A percentile compares a stretch with the other conserved stretches of the same genome.
These are phyloP conservation scores for Fraxinus quadrangulata DNA, from an alignment of 257 asterid genomes.

Conservation along the genomic window DNA sequence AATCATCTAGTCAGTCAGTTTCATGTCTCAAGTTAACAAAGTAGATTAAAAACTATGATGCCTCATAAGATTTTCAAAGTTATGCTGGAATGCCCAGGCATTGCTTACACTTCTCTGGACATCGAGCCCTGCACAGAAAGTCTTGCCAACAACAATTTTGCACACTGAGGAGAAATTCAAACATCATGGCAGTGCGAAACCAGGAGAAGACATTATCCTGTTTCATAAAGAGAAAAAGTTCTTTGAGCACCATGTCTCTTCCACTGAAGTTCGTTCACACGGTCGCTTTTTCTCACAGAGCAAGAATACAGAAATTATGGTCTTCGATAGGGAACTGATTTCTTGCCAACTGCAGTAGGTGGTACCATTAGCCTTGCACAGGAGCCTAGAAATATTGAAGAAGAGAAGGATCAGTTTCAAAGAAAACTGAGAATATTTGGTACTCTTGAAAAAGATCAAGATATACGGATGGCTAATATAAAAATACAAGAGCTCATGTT, in stretches of 20 bases:
- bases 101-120: too few species aligned
- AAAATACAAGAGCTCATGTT: constrained; percentile 72
- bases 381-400: constrained; percentile 41
- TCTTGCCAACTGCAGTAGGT: constrained; percentile 35
- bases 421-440: constrained; percentile 68
- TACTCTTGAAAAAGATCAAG: constrained; percentile 73
- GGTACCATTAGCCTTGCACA: constrained; percentile 20
- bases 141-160: constrained; percentile 24
- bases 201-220: constrained; percentile 24
- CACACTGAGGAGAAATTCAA: constrained; percentile 33
- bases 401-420: constrained; percentile 55
- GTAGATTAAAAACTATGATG: too few species aligned
- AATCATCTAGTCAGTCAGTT: too few species aligned
- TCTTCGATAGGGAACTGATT: constrained; percentile 51
- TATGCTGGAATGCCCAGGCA: too few species aligned
- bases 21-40: too few species aligned
- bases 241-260: constrained; percentile 31
- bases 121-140: constrained; percentile 14
- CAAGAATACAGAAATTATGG: constrained; percentile 76
- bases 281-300: constrained; percentile 59
- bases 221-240: constrained; percentile 32
- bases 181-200: constrained; percentile 24
- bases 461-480: constrained; percentile 56
- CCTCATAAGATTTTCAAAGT: too few species aligned
- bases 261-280: constrained; percentile 29